phyloP scores from a whole-genome alignment of 2,329 filamentous ascomycete species.

The Cadophora luteo-olivacea region DNA sequence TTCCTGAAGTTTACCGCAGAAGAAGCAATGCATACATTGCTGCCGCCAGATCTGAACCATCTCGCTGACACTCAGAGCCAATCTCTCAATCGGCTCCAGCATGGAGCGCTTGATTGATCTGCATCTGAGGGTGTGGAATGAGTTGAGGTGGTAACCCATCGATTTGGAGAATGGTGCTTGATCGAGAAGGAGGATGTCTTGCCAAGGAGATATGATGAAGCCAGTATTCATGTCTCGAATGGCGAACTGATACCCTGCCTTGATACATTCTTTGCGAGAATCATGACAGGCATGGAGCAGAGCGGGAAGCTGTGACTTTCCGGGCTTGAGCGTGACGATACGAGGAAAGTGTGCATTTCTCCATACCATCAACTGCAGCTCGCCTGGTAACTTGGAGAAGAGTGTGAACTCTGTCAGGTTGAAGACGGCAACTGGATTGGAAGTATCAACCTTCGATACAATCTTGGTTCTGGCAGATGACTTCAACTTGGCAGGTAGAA shows the following conservation, averaged over 20 bases:
- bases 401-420: conserved; percentile 6
- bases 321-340: conserved; percentile 14
- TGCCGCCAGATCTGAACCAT: conserved; percentile 11
- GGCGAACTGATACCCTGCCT: conserved; percentile 7
- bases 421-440: too few species aligned
- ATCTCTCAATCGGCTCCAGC: neutral
- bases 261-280: conserved; percentile 12
- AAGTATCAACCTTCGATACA: neutral
- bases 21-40: conserved; percentile 24
- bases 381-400: conserved; percentile 17
- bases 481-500: neutral
- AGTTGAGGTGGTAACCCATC: conserved; percentile 13
- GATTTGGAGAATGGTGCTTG: conserved; percentile 1
- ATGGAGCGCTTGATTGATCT: neutral
- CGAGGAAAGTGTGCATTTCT: neutral
- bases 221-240: conserved; percentile 1
- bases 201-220: conserved; percentile 5
- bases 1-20: neutral
- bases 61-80: conserved; percentile 17
- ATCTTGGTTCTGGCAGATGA: neutral
- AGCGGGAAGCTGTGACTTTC: conserved; percentile 5
- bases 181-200: conserved; percentile 22
- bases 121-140: conserved; percentile 18
- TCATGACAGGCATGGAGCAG: conserved; percentile 11
- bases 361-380: conserved; percentile 17